Percentiles rank a stretch among this genome's conserved stretches.
Conservation (phyloP, 1,139 yeast genomes). For the Yamadazyma mexicana region DNA sequence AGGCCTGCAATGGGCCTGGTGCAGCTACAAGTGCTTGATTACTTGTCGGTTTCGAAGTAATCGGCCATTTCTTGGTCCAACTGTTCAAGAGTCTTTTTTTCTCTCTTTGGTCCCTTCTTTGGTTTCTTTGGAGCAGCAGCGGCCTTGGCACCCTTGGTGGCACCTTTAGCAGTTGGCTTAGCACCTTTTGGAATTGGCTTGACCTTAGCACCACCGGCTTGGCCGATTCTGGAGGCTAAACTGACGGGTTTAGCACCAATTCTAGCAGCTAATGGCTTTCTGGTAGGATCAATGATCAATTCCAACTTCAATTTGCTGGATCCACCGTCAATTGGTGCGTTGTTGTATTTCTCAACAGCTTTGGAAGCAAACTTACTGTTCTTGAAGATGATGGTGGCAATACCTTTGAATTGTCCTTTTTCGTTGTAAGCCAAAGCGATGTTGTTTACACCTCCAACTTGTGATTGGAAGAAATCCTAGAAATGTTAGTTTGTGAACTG, state of each 20-base stretch:
- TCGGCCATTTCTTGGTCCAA: conserved; percentile 95
- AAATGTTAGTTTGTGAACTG: conserved; percentile 11
- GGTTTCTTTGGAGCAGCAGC: conserved; percentile 20
- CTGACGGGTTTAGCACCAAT: conserved; percentile 37
- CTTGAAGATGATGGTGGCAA: conserved; percentile 82
- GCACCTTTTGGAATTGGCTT: conserved; percentile 23
- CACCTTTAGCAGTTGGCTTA: conserved; percentile 21
- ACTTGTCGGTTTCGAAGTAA: conserved; percentile 47
- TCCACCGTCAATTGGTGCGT: conserved; percentile 93
- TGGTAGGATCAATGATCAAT: conserved; percentile 81
- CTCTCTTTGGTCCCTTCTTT: conserved; percentile 40
- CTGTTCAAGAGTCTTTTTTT: conserved; percentile 82
- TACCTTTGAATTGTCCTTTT: conserved; percentile 88
- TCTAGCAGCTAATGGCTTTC: conserved; percentile 74
- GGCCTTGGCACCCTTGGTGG: conserved; percentile 21
- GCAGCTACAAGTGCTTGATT: not conserved
- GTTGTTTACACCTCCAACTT: conserved; percentile 80
- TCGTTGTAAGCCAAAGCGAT: conserved; percentile 80
- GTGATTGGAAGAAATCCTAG: conserved; percentile 86
- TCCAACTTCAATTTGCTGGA: conserved; percentile 76
- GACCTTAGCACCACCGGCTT: conserved; percentile 15
- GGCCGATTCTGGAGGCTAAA: conserved; percentile 19
- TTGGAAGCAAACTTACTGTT: conserved; percentile 60
- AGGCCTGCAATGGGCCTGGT: not conserved
- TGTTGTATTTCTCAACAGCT: conserved; percentile 85